Evolutionary conservation across 78 protist species (phyloP), one percentile per base, ranked within the genome.

Genomic region (Dictyostelium intermedium): DNA sequence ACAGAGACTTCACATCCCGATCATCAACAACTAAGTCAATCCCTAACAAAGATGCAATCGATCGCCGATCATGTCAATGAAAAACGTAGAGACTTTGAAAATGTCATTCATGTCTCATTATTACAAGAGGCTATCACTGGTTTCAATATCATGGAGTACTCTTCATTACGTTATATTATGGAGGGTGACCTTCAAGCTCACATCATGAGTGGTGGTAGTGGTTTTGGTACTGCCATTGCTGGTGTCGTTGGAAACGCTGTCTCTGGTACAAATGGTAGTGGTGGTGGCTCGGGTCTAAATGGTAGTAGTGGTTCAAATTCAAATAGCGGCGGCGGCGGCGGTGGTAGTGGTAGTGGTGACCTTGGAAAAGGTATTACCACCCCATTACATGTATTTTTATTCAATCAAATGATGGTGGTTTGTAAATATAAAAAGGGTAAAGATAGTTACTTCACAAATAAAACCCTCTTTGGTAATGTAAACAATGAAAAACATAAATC

Each of bases 1-100:
- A 89, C 94, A 0, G 83, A 78, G 16, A 27, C 20, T 0, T 50
- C 94, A 3, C 94, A 89, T 50, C 94, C 94, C 0, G 94, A 89
- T 69, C 45, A 66, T n/a, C 18, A 32, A 16, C 85, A 80, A 80
- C n/a, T 89, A 10, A 63, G 37, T 5, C 77, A 35, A 39, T 89
- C 94, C 0, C 37, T 89, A 5, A 45, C 94, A 63, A 89, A 89
- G 60, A 80, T 89, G 87, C 94, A 89, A 66, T 30, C 73, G 14
- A 89, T 89, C 4, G 94, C 94, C 14, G 94, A 89, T 47, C 94
- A 89, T 78, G 94, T 89, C 66, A 89, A 89, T 47, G 94, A 89
- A 83, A 89, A 89, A 78, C 83, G 94, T 74, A 80, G 94, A 56
- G 94, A 89, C 41, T 89, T 89, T 70, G 94, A 89, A 66, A 89